phyloP scores from a whole-genome alignment of 2,329 filamentous ascomycete genomes.

The Aspergillus sp. region DNA sequence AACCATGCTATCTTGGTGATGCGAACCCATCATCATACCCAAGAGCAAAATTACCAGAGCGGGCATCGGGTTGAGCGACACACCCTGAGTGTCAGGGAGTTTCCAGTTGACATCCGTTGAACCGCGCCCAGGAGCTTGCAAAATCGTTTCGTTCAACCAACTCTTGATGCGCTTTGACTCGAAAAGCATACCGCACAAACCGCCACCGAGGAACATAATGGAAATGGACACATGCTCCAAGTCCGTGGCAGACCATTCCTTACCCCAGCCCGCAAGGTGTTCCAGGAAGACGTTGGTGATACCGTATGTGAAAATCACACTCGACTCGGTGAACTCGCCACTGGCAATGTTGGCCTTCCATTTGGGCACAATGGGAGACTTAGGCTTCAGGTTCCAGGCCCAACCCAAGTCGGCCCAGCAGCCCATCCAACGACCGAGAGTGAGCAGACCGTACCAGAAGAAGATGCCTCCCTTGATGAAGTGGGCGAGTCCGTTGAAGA shows the following conservation, averaged over 20 bases:
- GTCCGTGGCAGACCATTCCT: slow-evolving; percentile 68
- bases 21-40: slow-evolving; percentile 91
- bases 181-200: slow-evolving; percentile 77
- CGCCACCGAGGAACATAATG: slow-evolving; percentile 87
- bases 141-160: slow-evolving; percentile 43
- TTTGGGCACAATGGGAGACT: slow-evolving; percentile 49
- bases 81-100: slow-evolving; percentile 59
- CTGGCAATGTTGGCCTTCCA: slow-evolving; percentile 60
- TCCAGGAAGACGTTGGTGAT: slow-evolving; percentile 87
- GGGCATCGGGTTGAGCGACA: slow-evolving; percentile 83
- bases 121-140: slow-evolving; percentile 33
- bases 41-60: slow-evolving; percentile 78
- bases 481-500: slow-evolving; percentile 85
- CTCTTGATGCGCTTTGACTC: slow-evolving; percentile 66
- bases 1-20: slow-evolving; percentile 75
- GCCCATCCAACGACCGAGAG: slow-evolving; percentile 81
- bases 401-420: slow-evolving; percentile 86
- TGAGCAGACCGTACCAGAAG: slow-evolving; percentile 85
- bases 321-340: slow-evolving; percentile 83
- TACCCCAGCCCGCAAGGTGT: slow-evolving; percentile 68
- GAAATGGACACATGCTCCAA: slow-evolving; percentile 91
- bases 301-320: slow-evolving; percentile 85
- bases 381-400: slow-evolving; percentile 85
- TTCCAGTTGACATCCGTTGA: slow-evolving; percentile 47
- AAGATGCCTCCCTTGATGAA: slow-evolving; percentile 94